Base-by-base conservation (phyloP, 2,329 filamentous ascomycete species). In the Pseudogymnoascus sp. region DNA sequence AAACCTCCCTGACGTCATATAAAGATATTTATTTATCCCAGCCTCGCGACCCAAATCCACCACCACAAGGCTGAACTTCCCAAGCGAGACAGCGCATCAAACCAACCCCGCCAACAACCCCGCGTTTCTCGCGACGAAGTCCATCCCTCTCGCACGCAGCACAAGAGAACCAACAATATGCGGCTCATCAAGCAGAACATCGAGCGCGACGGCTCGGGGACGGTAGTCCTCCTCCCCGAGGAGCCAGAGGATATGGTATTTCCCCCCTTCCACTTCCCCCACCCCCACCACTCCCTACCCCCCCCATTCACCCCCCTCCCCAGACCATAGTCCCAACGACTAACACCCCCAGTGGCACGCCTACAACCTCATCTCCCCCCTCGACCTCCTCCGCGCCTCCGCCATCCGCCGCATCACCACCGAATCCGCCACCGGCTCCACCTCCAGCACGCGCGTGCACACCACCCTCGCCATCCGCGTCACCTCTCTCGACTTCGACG, bases 211-310 rank as follows among this genome's bases (percentile, higher is more conserved):
- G 86, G 86, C 75, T 83, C 84, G 1, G 88, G 88, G 31, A 80
- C 78, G 34, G 85, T 87, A 62, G 88, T 85, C 5, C 78, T 91
- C 62, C 80, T 85, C 65, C 88, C 88, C 2, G 86, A 90, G 74
- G 87, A 90, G 73, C 85, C 87, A 61, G 88, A 90, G 76, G 88
- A 91, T 69, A 90, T 91, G 87, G 85, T 86, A 77, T 67, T 70
- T 66, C 3, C 62, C 47, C 42, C 47, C 23, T 23, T 16, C 47
- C 63, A 16, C 45, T 29, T 57, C 31, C 63, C 37, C n/a, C 16
- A 40, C 51, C 36, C 23, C 51, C 42, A 54, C 21, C 4, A 42
- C n/a, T 5, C 3, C 11, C 14, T 14, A 61, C 64, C 36, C 29
- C 63, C n/a, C 11, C 21, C 18, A 12, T 26, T 23, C 21, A 21